Base-by-base conservation (phyloP, 768 basidiomycete genomes). In the Hygrophoropsis aurantiaca region DNA sequence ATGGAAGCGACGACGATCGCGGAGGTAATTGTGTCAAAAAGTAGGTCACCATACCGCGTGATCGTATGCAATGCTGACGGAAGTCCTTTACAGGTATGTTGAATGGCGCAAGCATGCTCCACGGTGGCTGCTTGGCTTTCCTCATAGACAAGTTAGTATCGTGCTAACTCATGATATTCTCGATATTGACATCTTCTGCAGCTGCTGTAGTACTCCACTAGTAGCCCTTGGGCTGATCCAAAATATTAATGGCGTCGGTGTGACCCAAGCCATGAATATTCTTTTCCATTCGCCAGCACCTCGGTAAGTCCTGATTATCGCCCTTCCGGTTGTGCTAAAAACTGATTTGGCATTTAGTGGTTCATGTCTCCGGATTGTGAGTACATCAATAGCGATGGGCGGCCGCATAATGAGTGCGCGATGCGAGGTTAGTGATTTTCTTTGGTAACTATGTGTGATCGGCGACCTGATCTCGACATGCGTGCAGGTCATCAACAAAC, bases 71-170 rank as follows among this genome's bases (percentile, higher is more conserved):
- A 11, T 23, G 13, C 13, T 27, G 32, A 19, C 38, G 21, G 5
- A 3, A 16, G 15, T 13, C 11, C 56, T 48, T 30, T 38, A 30
- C 51, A 85, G 85, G 77, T 47, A 86, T 87, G 84, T 69, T 87
- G 25, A 89, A 88, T 54, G 85, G 85, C 11, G 83, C 84, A 20
- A 82, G 82, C 2, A 84, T 85, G 79, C 70, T 87, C 13, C 86
- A 87, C 53, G 86, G 87, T n/a, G 85, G 82, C 32, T 85, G 84
- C 45, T 61, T 88, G 26, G 81, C 84, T 37, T 87, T 87, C 64
- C 69, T 88, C 46, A 80, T 87, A 36, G 86, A 88, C 65, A 87
- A 84, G 83, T 83, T 50, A 41, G 75, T 64, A 25, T 35, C n/a
- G 18, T 13, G 13, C 23, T 5, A 3, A 19, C 10, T 47, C 20